phyloP scores from a whole-genome alignment of 306 rosid genomes.

The Rubus parviflorus region DNA sequence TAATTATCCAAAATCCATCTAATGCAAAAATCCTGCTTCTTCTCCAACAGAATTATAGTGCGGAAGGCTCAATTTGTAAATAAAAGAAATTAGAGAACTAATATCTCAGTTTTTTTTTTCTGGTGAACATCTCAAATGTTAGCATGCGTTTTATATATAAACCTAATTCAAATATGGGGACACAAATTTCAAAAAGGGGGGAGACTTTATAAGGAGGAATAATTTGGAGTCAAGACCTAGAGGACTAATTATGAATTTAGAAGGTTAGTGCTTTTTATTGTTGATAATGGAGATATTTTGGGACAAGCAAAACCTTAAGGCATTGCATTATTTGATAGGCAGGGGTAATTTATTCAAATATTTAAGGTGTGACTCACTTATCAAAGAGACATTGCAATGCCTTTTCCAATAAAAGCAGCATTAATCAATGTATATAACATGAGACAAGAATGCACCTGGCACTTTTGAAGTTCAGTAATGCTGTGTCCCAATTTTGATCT shows the following conservation, averaged over 20 bases:
- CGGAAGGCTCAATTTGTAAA: not conserved
- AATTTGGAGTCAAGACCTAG: not conserved
- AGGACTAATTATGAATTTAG: not conserved
- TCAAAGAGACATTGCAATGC: not conserved
- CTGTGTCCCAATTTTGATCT: conserved; percentile 92
- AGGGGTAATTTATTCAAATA: not conserved
- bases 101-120: not conserved
- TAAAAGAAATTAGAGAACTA: not conserved
- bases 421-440: not conserved
- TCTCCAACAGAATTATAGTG: not conserved
- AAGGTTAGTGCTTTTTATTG: not conserved
- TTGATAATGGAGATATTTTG: not conserved
- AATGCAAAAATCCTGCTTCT: not conserved
- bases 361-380: not conserved
- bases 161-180: not conserved
- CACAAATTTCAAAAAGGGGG: not conserved
- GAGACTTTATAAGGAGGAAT: not conserved
- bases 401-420: conserved; percentile 1
- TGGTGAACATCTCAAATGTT: not conserved
- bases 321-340: not conserved
- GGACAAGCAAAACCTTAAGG: not conserved
- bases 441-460: conserved; percentile 68
- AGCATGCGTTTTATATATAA: not conserved
- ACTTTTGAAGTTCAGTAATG: conserved; percentile 88
- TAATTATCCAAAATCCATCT: not conserved